Conservation (phyloP, 2,329 filamentous ascomycete genomes). For the Chaetomium sp. region DNA sequence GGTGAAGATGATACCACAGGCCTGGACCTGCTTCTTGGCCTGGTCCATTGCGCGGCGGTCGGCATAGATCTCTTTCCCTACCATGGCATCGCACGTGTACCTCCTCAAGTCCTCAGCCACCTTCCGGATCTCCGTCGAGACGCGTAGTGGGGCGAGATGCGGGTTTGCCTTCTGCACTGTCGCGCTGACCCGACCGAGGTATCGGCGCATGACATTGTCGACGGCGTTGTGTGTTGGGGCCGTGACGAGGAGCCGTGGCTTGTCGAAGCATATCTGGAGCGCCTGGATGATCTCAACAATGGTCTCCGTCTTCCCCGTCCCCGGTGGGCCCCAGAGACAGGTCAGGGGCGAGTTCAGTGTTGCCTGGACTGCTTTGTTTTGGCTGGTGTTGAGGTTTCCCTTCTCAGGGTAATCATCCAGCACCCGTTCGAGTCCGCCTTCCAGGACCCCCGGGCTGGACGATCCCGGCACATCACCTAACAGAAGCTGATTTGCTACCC, state of each 20-base stretch:
- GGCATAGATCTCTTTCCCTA: constrained; percentile 25
- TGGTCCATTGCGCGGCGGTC: constrained; percentile 28
- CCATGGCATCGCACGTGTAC: constrained; percentile 33
- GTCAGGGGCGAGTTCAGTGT: constrained; percentile 29
- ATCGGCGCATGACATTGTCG: constrained; percentile 36
- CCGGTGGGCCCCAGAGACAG: constrained; percentile 40
- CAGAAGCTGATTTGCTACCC: constrained; percentile 23
- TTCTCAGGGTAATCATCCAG: neutral
- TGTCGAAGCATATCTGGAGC: constrained; percentile 24
- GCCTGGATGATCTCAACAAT: constrained; percentile 33
- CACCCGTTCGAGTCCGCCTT: neutral
- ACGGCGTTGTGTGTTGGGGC: constrained; percentile 42
- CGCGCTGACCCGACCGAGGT: constrained; percentile 19
- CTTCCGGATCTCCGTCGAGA: constrained; percentile 31
- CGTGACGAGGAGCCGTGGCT: constrained; percentile 31
- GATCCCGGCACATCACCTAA: neutral
- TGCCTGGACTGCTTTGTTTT: constrained; percentile 29
- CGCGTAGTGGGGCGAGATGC: constrained; percentile 19
- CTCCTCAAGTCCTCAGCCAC: constrained; percentile 29
- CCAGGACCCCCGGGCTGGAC: neutral
- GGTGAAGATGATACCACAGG: constrained; percentile 36
- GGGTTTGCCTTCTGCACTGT: neutral
- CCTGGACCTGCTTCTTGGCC: constrained; percentile 33
- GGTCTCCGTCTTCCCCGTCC: constrained; percentile 40
- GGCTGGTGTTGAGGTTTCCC: constrained; percentile 11